A percentile compares a stretch with the other conserved stretches of the same genome.
Conservation (phyloP, 202 grass and related monocot species). For the Schoenoplectus triqueter region DNA sequence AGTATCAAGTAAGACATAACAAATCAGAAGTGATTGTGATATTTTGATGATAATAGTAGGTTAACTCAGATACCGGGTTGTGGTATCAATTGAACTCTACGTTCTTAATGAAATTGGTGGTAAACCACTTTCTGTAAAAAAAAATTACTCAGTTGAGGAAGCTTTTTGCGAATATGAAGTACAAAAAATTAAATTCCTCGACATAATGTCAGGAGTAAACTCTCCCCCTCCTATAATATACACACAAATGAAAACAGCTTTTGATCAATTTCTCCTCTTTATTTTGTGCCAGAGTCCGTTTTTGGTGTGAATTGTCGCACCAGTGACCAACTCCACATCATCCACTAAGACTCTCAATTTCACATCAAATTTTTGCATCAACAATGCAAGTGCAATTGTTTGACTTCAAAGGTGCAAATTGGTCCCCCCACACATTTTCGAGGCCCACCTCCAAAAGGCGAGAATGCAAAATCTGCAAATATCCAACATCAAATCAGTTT, state of each 20-base stretch:
- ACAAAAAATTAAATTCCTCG: background rate
- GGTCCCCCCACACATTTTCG: constrained; percentile 81
- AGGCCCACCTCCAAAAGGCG: constrained; percentile 84
- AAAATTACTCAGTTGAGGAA: background rate
- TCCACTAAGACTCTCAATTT: constrained; percentile 74
- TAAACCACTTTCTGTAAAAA: too few species aligned
- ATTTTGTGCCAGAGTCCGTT: constrained; percentile 82
- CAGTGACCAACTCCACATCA: constrained; percentile 86
- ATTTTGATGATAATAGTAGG: too few species aligned
- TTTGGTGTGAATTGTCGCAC: constrained; percentile 89
- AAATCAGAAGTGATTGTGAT: too few species aligned
- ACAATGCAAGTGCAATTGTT: constrained; percentile 63
- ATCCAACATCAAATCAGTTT: constrained; percentile 47
- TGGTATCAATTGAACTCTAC: too few species aligned
- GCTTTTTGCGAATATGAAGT: background rate
- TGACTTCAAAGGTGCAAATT: constrained; percentile 84
- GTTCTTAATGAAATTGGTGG: too few species aligned
- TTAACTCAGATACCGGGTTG: too few species aligned
- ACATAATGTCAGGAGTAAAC: background rate
- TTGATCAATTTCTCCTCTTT: constrained; percentile 52
- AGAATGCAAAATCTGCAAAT: constrained; percentile 88
- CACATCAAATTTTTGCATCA: constrained; percentile 78
- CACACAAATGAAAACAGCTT: background rate
- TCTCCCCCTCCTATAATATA: background rate
- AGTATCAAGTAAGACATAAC: too few species aligned